Evolutionary conservation across 1,284 basidiomycete genomes (phyloP).

Genomic region (Trametes polyzona): DNA sequence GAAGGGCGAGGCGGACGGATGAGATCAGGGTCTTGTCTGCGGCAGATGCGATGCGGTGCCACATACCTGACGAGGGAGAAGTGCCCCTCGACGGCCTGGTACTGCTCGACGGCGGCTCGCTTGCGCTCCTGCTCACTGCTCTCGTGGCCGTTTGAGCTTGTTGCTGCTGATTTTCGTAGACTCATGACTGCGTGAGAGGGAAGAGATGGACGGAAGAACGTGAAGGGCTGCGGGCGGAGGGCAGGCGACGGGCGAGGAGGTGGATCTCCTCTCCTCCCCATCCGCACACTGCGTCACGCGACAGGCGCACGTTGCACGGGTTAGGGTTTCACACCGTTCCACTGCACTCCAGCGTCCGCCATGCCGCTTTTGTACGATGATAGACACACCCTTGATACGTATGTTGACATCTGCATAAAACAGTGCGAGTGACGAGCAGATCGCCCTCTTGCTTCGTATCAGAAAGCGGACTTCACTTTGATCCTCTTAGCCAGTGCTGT

Average conservation of each 20-base stretch:
- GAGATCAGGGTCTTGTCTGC: not conserved
- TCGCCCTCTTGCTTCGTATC: too few relatives aligned
- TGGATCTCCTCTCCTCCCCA: conserved; percentile 9
- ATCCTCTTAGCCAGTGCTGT: too few relatives aligned
- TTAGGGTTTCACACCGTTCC: conserved; percentile 17
- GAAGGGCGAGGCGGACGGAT: not conserved
- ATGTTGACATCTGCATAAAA: too few relatives aligned
- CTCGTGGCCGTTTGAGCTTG: conserved; percentile 22
- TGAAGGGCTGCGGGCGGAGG: conserved; percentile 2
- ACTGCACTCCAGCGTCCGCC: too few relatives aligned
- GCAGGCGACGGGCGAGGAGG: not conserved
- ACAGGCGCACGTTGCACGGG: conserved; percentile 2
- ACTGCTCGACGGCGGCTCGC: conserved; percentile 73
- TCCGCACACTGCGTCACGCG: conserved; percentile 16
- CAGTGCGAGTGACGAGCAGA: not conserved
- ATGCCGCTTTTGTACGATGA: too few relatives aligned
- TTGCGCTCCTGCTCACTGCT: conserved; percentile 40
- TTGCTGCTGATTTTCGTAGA: conserved; percentile 34
- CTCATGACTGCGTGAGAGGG: conserved; percentile 30
- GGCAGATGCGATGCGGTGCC: conserved; percentile 10
- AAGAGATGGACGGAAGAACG: not conserved
- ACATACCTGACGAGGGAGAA: conserved; percentile 91
- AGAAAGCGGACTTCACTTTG: too few relatives aligned
- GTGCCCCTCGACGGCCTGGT: conserved; percentile 88
- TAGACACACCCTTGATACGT: too few relatives aligned